Conservation (phyloP, 805 yeast species). For the Pichia californica region DNA sequence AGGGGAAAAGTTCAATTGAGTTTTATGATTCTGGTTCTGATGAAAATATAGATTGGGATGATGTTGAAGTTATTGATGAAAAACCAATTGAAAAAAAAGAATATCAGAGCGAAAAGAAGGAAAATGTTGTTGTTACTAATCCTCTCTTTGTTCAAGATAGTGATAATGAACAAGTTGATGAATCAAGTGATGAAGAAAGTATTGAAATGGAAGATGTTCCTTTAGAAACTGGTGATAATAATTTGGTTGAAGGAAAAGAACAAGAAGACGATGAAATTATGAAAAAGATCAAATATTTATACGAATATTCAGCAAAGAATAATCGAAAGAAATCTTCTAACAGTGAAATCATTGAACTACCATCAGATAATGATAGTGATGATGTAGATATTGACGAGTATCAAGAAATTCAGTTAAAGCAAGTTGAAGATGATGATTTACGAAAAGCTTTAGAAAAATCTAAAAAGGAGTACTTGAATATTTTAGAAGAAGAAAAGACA, state of each 20-base stretch:
- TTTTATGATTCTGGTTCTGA: constrained; percentile 6
- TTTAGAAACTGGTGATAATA: neutral
- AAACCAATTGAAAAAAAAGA: neutral
- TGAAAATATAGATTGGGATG: constrained; percentile 19
- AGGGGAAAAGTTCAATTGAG: neutral
- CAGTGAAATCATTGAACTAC: neutral
- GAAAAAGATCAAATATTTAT: constrained; percentile 28
- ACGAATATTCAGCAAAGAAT: constrained; percentile 27
- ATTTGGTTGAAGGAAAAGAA: constrained; percentile 9
- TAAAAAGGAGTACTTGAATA: constrained; percentile 33
- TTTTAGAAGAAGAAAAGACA: constrained; percentile 21
- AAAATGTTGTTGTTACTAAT: neutral
- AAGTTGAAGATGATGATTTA: constrained; percentile 27
- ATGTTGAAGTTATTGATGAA: constrained; percentile 21
- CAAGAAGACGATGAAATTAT: constrained; percentile 17
- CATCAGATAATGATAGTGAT: too few species aligned
- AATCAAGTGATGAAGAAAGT: constrained; percentile 36
- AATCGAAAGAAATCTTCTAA: constrained; percentile 12
- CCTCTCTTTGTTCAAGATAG: constrained; percentile 6
- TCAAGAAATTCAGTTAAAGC: constrained; percentile 14
- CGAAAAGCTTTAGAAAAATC: constrained; percentile 43
- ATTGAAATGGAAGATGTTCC: constrained; percentile 70
- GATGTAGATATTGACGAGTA: constrained; percentile 11
- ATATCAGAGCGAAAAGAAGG: neutral
- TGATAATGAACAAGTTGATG: constrained; percentile 15